Conservation (phyloP, 805 yeast genomes). For the Maudiozyma saulgeensis region DNA sequence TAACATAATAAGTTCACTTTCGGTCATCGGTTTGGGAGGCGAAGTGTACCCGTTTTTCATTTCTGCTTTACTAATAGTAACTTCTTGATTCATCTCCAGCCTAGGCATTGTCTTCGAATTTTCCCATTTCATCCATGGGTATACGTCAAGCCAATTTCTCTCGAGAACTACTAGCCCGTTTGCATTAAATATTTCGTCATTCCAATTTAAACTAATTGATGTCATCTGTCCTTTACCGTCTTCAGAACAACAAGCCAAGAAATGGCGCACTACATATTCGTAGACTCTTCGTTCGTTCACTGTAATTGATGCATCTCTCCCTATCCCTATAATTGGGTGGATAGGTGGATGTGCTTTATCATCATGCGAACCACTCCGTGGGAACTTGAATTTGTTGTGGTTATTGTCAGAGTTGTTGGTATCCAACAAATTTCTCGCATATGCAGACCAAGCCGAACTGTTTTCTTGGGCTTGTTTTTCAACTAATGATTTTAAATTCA, state of each 20-base stretch:
- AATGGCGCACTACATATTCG: conserved; percentile 77
- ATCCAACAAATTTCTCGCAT: conserved; percentile 41
- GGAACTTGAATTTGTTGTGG: conserved; percentile 45
- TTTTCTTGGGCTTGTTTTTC: conserved; percentile 40
- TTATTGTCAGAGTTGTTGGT: conserved; percentile 13
- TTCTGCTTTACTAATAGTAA: conserved; percentile 47
- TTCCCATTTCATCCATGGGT: conserved; percentile 72
- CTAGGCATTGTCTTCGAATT: conserved; percentile 54
- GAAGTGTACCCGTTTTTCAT: conserved; percentile 67
- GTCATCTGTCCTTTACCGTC: conserved; percentile 78
- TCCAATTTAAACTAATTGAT: conserved; percentile 63
- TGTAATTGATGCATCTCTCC: conserved; percentile 19
- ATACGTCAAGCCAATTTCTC: conserved; percentile 71
- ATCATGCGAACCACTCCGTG: conserved; percentile 73
- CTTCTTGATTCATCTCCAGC: conserved; percentile 46
- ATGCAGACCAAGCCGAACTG: conserved; percentile 75
- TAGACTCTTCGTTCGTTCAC: conserved; percentile 58
- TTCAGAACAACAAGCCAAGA: conserved; percentile 82
- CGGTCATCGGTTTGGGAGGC: conserved; percentile 80
- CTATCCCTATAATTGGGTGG: conserved; percentile 55
- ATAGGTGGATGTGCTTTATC: conserved; percentile 99
- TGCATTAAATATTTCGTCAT: conserved; percentile 58
- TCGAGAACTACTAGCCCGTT: conserved; percentile 69
- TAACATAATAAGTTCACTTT: conserved; percentile 78
- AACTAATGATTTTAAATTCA: conserved; percentile 60